Evolutionary conservation across 1,284 basidiomycete species (phyloP), one percentile per base, ranked within the genome.

Genomic region (Athelia sp.): DNA sequence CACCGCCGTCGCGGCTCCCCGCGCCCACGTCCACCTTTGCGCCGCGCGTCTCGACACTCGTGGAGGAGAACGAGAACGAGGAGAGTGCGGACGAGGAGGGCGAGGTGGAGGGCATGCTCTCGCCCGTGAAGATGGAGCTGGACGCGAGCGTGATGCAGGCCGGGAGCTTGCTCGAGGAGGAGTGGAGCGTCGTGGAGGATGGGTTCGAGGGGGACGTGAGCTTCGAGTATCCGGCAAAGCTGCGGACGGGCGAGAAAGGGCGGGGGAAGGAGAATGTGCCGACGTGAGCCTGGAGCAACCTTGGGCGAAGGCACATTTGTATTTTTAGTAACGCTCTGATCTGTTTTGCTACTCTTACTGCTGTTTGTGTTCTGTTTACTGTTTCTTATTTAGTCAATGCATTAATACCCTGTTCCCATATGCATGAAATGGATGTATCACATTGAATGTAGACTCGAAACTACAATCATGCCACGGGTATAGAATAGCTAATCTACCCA

Each of bases 141-240:
- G 67, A 67, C 47, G 54, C 59, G 29, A 57, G 58, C 31, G 61
- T 63, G 26, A 56, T 68, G 3, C 68, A 68, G 38, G 60, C 60
- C 22, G 75, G 82, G 52, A 83, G 79, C 60, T 59, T 85, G 54
- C 60, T 85, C 50, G 82, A 84, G 54, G 81, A 82, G 50, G 73
- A 76, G 34, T 79, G 77, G 72, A 73, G 73, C 43, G 58, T 65
- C 48, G 40, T 51, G 48, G 57, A 50, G 19, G 47, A 68, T 68
- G 26, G 13, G 6, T 4, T 4, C 6, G 26, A 29, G 58, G 72
- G 72, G 17, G 80, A 82, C 42, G 59, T 79, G 43, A 83, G 81
- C 56, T 81, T 83, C 53, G 76, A 73, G 26, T 29, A 29, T 13
- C 26, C 4, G 6, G 59, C 61, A 45, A 24, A 24, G 38, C 15